phyloP scores from a whole-genome alignment of 352 stramenopile genomes.

The Pythium folliculosum region DNA sequence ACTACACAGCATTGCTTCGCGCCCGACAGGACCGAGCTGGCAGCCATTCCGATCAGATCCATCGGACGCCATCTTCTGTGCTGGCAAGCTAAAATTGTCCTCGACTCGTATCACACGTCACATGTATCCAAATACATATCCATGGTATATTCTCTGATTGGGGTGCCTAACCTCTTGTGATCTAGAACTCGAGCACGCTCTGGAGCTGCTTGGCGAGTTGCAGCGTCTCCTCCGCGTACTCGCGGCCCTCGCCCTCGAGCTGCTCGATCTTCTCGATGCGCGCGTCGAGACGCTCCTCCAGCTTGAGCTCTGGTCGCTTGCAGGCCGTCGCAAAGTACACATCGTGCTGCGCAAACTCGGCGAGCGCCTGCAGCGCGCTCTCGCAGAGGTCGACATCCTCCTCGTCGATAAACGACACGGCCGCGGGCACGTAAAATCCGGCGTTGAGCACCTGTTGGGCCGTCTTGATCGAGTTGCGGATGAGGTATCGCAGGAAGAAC shows the following conservation, averaged over 20 bases:
- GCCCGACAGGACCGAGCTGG: not conserved
- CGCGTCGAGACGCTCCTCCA: slow-evolving; percentile 50
- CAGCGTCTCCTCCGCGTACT: slow-evolving; percentile 68
- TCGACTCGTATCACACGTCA: slow-evolving; percentile 1
- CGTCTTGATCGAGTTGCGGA: slow-evolving; percentile 57
- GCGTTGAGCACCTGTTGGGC: slow-evolving; percentile 47
- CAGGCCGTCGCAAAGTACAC: slow-evolving; percentile 59
- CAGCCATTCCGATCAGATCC: slow-evolving; percentile 5
- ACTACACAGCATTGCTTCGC: not conserved
- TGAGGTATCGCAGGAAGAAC: slow-evolving; percentile 84
- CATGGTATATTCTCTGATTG: not conserved
- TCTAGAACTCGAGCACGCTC: slow-evolving; percentile 27
- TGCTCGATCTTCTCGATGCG: slow-evolving; percentile 65
- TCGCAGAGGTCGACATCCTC: slow-evolving; percentile 85
- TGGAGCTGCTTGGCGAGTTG: slow-evolving; percentile 53
- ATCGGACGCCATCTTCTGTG: not conserved
- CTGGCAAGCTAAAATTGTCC: slow-evolving; percentile 12
- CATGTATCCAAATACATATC: slow-evolving; percentile 15
- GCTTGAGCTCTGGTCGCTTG: slow-evolving; percentile 46
- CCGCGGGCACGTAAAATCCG: slow-evolving; percentile 51
- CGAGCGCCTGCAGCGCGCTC: slow-evolving; percentile 66
- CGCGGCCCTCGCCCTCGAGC: slow-evolving; percentile 66
- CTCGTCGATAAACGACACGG: slow-evolving; percentile 48
- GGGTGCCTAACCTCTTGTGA: slow-evolving; percentile 1
- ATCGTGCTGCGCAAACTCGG: slow-evolving; percentile 65